Percentiles rank a stretch among this genome's conserved stretches.
These are phyloP conservation scores for Penicillium sumatraense DNA, from an alignment of 2,329 filamentous ascomycete genomes.

Conservation along the genomic window DNA sequence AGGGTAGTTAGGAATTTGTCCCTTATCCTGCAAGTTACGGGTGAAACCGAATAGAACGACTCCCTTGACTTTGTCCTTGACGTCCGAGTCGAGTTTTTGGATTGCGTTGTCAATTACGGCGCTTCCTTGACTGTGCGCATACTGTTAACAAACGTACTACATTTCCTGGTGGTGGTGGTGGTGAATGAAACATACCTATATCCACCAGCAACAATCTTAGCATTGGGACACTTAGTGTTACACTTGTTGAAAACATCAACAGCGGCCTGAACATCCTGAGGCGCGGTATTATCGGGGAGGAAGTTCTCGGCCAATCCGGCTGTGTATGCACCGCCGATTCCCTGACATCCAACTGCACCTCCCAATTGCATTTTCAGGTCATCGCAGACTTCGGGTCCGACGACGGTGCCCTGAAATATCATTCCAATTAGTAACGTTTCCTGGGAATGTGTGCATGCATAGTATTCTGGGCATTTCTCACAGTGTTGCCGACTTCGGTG, in stretches of 20 bases:
- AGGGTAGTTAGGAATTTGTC: slow-evolving; percentile 47
- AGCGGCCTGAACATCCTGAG: slow-evolving; percentile 44
- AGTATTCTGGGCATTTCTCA: slow-evolving; percentile 13
- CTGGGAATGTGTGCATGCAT: not conserved
- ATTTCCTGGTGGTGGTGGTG: not conserved
- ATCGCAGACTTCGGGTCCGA: slow-evolving; percentile 36
- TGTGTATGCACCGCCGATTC: slow-evolving; percentile 49
- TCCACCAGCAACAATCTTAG: slow-evolving; percentile 50
- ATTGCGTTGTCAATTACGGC: slow-evolving; percentile 51
- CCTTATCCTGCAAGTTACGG: slow-evolving; percentile 44
- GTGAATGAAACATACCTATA: slow-evolving; percentile 38
- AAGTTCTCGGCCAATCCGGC: slow-evolving; percentile 44
- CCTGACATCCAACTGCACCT: slow-evolving; percentile 46
- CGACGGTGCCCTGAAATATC: slow-evolving; percentile 30
- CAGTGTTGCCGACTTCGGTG: slow-evolving; percentile 46
- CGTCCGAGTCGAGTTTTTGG: slow-evolving; percentile 32
- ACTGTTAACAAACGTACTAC: too few relatives aligned
- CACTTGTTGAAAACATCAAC: slow-evolving; percentile 47
- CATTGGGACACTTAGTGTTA: slow-evolving; percentile 49
- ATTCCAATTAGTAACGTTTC: too few relatives aligned
- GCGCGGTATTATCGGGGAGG: slow-evolving; percentile 44
- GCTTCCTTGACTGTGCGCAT: slow-evolving; percentile 49
- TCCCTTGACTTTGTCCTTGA: slow-evolving; percentile 37
- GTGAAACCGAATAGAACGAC: slow-evolving; percentile 52
- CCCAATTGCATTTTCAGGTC: slow-evolving; percentile 29